A percentile compares a stretch with the other conserved stretches of the same genome.
Evolutionary conservation across 176 grass and related monocot genomes (phyloP).

Genomic region (Carex scoparia): DNA sequence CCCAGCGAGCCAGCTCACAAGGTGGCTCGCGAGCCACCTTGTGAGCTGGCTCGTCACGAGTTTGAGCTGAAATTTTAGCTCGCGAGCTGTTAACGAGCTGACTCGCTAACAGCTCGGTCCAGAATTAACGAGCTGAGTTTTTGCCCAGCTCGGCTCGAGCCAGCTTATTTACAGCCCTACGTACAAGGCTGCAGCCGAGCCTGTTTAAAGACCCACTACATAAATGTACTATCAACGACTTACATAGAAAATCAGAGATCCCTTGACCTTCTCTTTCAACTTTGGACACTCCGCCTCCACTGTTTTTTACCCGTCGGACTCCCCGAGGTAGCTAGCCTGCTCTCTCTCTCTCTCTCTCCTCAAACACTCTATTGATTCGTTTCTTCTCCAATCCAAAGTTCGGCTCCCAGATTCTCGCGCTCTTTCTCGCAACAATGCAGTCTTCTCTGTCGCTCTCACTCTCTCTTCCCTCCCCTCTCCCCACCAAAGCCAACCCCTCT

Average conservation of each 20-base stretch:
- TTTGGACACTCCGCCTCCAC: not conserved
- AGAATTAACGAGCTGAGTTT: too few species aligned
- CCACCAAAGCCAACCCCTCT: not conserved
- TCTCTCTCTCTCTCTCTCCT: not conserved
- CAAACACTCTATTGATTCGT: not conserved
- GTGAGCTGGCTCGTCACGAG: too few species aligned
- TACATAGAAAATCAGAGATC: not conserved
- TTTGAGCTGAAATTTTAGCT: too few species aligned
- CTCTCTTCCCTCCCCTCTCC: conserved; percentile 28
- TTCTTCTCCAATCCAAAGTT: not conserved
- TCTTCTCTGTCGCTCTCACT: conserved; percentile 31
- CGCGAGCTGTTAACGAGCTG: too few species aligned
- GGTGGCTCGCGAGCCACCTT: too few species aligned
- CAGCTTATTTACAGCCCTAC: too few species aligned
- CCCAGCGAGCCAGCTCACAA: too few species aligned
- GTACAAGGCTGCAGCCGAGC: too few species aligned
- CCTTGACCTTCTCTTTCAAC: not conserved
- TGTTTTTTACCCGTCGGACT: not conserved
- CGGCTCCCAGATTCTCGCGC: not conserved
- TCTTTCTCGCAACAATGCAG: conserved; percentile 30
- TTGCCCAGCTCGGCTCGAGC: too few species aligned
- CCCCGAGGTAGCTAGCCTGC: not conserved
- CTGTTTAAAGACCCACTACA: too few species aligned
- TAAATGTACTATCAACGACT: too few species aligned
- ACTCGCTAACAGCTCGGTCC: too few species aligned